phyloP scores from a whole-genome alignment of 2,329 filamentous ascomycete species.

The Lasiodiplodia citricola region DNA sequence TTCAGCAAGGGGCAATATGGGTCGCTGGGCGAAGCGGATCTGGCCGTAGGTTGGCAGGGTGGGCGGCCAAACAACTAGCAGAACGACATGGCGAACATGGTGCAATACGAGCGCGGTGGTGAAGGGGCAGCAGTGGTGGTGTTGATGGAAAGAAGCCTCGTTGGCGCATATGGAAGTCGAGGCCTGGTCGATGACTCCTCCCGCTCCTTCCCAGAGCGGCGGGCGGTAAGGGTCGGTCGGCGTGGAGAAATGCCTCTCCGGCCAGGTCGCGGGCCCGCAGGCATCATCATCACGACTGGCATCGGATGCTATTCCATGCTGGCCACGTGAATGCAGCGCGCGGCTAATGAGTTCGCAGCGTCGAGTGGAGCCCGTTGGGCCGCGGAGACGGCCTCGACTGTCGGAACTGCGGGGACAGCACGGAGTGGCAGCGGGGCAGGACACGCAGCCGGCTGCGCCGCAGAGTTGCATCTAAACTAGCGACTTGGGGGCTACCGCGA shows the following conservation, averaged over 20 bases:
- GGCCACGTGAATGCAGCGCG: not conserved
- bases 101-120: not conserved
- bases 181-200: constrained; percentile 12
- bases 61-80: not conserved
- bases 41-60: not conserved
- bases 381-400: constrained; percentile 8
- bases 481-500: not conserved
- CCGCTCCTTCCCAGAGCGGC: not conserved
- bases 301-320: not conserved
- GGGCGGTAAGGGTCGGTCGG: not conserved
- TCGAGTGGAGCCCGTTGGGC: not conserved
- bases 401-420: constrained; percentile 7
- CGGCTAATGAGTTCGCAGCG: not conserved
- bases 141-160: constrained; percentile 2
- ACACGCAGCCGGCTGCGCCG: not conserved
- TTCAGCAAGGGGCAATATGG: constrained; percentile 6
- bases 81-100: constrained; percentile 5
- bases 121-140: not conserved
- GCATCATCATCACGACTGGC: not conserved
- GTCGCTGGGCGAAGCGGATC: constrained; percentile 3
- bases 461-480: constrained; percentile 15
- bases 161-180: not conserved
- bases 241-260: not conserved
- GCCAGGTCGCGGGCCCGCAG: too few species aligned
- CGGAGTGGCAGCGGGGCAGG: not conserved